phyloP scores from a whole-genome alignment of 2,329 filamentous ascomycete species.

The Colletotrichum salicis region DNA sequence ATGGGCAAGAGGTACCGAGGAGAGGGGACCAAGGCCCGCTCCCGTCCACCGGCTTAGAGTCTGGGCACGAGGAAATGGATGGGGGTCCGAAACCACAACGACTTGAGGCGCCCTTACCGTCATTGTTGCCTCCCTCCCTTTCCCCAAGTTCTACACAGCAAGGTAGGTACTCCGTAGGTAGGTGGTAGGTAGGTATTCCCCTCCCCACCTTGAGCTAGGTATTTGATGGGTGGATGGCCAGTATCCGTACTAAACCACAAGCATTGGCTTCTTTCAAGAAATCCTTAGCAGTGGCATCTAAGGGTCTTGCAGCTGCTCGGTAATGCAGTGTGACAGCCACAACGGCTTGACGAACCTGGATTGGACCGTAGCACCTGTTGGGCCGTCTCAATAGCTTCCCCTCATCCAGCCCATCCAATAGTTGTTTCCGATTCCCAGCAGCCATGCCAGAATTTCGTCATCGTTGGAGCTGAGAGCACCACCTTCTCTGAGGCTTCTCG shows the following conservation, averaged over 20 bases:
- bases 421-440: background rate
- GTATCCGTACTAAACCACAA: background rate
- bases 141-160: background rate
- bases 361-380: background rate
- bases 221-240: background rate
- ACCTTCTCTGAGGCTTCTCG: background rate
- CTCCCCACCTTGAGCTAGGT: background rate
- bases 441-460: constrained; percentile 17
- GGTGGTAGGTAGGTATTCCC: background rate
- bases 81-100: background rate
- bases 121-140: background rate
- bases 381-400: background rate
- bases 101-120: background rate
- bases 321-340: constrained; percentile 15
- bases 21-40: background rate
- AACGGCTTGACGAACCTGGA: background rate
- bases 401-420: background rate
- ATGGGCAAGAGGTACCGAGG: background rate
- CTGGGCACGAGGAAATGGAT: background rate
- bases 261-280: background rate
- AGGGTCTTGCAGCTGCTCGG: constrained; percentile 18
- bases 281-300: background rate
- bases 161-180: too few species aligned
- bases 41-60: too few species aligned
- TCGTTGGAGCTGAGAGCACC: constrained; percentile 2